Percentiles rank a stretch among this genome's conserved stretches.
phyloP scores from a whole-genome alignment of 225 moss, liverwort and hornwort genomes.

The Lunularia cruciata region DNA sequence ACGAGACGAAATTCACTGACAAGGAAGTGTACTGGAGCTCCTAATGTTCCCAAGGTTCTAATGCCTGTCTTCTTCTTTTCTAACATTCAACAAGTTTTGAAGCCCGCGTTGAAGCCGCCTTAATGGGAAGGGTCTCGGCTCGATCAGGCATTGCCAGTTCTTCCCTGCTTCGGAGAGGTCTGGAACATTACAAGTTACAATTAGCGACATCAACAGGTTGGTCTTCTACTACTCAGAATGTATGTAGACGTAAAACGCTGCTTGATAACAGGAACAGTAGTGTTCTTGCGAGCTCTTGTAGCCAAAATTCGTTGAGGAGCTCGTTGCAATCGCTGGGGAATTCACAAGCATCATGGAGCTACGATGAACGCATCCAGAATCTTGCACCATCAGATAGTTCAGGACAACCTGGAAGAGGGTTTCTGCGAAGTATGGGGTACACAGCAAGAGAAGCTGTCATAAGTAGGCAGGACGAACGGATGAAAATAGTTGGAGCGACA shows the following conservation, averaged over 20 bases:
- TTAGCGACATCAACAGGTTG: slow-evolving; percentile 1
- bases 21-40: slow-evolving; percentile 1
- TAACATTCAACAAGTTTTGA: neutral
- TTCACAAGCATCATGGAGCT: neutral
- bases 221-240: neutral
- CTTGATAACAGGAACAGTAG: neutral
- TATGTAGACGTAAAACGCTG: neutral
- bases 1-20: neutral
- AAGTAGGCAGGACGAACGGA: neutral
- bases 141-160: neutral
- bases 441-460: neutral
- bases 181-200: slow-evolving; percentile 10
- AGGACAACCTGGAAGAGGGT: neutral
- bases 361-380: neutral
- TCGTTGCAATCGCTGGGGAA: neutral
- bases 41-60: neutral
- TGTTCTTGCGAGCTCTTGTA: neutral
- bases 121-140: slow-evolving; percentile 10
- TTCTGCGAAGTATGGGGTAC: neutral
- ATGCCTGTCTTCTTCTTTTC: slow-evolving; percentile 10
- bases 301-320: neutral
- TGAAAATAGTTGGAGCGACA: neutral
- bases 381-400: neutral
- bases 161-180: neutral
- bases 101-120: slow-evolving; percentile 16